Evolutionary conservation across 805 yeast species (phyloP), one percentile per base, ranked within the genome.

Genomic region (Wickerhamiella australiensis): DNA sequence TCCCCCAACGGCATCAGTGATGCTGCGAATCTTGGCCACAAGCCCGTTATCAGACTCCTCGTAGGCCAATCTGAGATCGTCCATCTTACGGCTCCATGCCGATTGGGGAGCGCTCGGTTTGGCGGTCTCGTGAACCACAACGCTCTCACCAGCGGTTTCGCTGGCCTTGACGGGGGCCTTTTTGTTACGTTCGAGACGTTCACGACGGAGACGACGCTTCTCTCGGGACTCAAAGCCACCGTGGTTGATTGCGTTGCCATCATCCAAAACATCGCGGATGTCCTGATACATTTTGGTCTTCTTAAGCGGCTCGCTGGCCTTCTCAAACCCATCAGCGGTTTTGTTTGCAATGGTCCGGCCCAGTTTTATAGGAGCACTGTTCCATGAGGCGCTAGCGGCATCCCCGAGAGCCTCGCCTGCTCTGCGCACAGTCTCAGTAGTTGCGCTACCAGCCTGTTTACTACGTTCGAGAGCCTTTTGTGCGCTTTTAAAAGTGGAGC

Each of bases 21-120:
- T 69, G 18, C 90, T 83, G 69, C 98, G 79, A 49, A 92, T 68
- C 37, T 82, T 67, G 9, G 88, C 77, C 53, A 92, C 76, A 38
- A 92, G 71, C 7, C 96, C 96, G 66, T 92, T 92, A 59, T 90
- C 97, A 49, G 87, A 79, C 66, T 90, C 97, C 59, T 90, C 95
- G 49, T 71, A 65, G 61, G 75, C 80, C 53, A 76, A 76, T 63
- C 78, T 80, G 57, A 85, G 62, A 42, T 75, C 73, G 29, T 78
- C 74, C 43, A 82, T 50, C 12, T 72, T 69, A 62, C 80, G 78
- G 53, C 95, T 95, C 17, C 85, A 62, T 0, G 80, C 68, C 11
- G 90, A 76, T 52, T 81, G 77, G 59, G 77, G 78, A 43, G 84
- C 85, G 26, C 81, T 82, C n/a, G 80, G 73, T 52, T 85, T 75